These are phyloP conservation scores for Pythium scleroteichum DNA, from an alignment of 352 stramenopile species.

Conservation along the genomic window DNA sequence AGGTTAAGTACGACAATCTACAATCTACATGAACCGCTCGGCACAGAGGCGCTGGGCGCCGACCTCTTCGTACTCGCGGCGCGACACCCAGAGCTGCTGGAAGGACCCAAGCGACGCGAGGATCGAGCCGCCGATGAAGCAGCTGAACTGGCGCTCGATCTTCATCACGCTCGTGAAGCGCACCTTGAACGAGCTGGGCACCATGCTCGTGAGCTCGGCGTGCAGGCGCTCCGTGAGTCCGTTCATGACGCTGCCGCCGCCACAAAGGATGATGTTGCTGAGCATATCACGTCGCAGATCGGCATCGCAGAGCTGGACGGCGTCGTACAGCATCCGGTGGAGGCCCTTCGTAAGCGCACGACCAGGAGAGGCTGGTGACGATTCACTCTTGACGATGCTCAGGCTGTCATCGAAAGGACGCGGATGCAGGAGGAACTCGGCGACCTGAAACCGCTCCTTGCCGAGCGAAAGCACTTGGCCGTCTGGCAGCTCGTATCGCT, in stretches of 20 bases:
- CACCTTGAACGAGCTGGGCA: constrained; percentile 85
- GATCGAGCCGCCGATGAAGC: constrained; percentile 88
- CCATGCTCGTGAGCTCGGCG: constrained; percentile 69
- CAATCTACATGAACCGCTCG: constrained; percentile 57
- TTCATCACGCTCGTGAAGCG: constrained; percentile 83
- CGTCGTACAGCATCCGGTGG: constrained; percentile 81
- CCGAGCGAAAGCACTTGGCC: constrained; percentile 66
- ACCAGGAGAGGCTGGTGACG: constrained; percentile 41
- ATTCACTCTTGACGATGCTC: constrained; percentile 27
- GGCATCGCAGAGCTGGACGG: constrained; percentile 79
- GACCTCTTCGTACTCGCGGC: constrained; percentile 82
- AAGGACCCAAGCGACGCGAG: constrained; percentile 87
- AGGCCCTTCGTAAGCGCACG: constrained; percentile 66
- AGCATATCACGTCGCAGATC: constrained; percentile 85
- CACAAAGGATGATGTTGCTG: constrained; percentile 87
- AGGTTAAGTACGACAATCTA: not conserved
- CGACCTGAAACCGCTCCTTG: constrained; percentile 67
- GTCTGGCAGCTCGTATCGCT: constrained; percentile 83
- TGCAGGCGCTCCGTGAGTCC: constrained; percentile 84
- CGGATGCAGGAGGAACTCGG: constrained; percentile 77
- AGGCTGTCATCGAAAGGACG: constrained; percentile 43
- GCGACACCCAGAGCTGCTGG: constrained; percentile 88
- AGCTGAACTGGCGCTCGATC: constrained; percentile 86
- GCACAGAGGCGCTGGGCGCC: constrained; percentile 65
- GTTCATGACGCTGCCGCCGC: constrained; percentile 68